phyloP scores from a whole-genome alignment of 2,329 filamentous ascomycete genomes.

The Pseudofabraea citricarpa region DNA sequence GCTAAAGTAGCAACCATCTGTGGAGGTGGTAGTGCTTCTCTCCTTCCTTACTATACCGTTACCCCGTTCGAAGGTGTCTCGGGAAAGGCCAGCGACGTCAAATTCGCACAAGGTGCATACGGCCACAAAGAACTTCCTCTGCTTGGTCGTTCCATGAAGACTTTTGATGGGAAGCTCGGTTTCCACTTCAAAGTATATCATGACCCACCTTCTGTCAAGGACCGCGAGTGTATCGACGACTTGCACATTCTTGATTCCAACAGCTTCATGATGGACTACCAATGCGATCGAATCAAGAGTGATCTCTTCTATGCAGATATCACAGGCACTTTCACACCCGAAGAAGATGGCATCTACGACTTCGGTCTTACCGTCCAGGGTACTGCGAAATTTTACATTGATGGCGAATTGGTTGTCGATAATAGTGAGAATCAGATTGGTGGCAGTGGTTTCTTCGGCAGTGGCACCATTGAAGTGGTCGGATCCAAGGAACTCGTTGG shows the following conservation, averaged over 20 bases:
- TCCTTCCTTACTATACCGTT: slow-evolving; percentile 28
- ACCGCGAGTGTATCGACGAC: slow-evolving; percentile 16
- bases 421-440: slow-evolving; percentile 27
- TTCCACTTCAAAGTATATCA: slow-evolving; percentile 48
- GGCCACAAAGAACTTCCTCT: slow-evolving; percentile 59
- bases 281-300: slow-evolving; percentile 16
- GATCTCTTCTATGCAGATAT: slow-evolving; percentile 32
- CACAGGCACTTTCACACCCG: slow-evolving; percentile 20
- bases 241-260: slow-evolving; percentile 12
- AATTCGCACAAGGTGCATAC: slow-evolving; percentile 49
- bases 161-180: slow-evolving; percentile 37
- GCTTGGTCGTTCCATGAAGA: slow-evolving; percentile 44
- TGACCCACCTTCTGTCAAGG: slow-evolving; percentile 12
- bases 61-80: slow-evolving; percentile 28
- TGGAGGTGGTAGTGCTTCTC: slow-evolving; percentile 29
- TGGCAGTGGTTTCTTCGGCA: slow-evolving; percentile 34
- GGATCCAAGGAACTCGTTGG: slow-evolving; percentile 20
- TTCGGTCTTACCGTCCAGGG: slow-evolving; percentile 32
- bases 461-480: slow-evolving; percentile 29
- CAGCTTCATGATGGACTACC: background rate
- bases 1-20: slow-evolving; percentile 33
- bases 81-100: slow-evolving; percentile 10
- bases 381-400: slow-evolving; percentile 29
- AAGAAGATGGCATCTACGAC: slow-evolving; percentile 22
- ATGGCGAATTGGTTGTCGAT: slow-evolving; percentile 29